Evolutionary conservation across 176 grass and related monocot genomes (phyloP), one percentile per base, ranked within the genome.

Genomic region (Zoysia pacifica): DNA sequence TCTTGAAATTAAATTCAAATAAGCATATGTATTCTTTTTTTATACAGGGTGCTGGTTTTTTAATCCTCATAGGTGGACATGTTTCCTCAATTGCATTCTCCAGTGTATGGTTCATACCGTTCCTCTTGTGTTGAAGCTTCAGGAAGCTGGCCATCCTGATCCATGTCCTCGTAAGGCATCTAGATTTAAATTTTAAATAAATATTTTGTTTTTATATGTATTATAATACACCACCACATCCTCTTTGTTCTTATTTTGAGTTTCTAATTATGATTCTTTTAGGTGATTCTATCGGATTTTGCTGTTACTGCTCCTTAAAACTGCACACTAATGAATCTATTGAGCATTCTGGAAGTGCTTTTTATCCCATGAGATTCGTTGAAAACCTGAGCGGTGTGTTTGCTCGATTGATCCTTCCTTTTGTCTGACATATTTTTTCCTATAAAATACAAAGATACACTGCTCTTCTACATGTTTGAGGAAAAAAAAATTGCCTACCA

Each of bases 51-150:
- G 90, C 90, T 43, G 83, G 16, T 65, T 92, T 41, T 28, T 6
- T 43, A 92, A 92, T 62, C 81, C 81, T 70, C 7, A 16, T 18
- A 36, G 39, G 48, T 86, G 87, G 78, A 89, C 75, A 44, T 88
- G 86, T 81, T 91, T 80, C 51, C 62, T 91, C 51, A 88, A 88
- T 76, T 84, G 83, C 44, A 64, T 86, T 19, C 90, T 89, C 12
- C 90, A 92, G 38, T 89, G 90, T 72, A 72, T 92, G 28, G 81
- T 82, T 74, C 90, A 92, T 49, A 92, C 90, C 19, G 83, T 88
- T 79, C 86, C 86, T 64, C 69, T 92, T 11, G 65, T 83, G 59
- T 67, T 76, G 83, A 88, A 67, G 79, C 83, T 92, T 72, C 65
- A 15, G 15, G 40, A 70, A 74, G 58, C 51, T 40, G 69, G 89